These are phyloP conservation scores for Phytopythium ostracodes DNA, from an alignment of 352 stramenopile genomes.

Conservation along the genomic window DNA sequence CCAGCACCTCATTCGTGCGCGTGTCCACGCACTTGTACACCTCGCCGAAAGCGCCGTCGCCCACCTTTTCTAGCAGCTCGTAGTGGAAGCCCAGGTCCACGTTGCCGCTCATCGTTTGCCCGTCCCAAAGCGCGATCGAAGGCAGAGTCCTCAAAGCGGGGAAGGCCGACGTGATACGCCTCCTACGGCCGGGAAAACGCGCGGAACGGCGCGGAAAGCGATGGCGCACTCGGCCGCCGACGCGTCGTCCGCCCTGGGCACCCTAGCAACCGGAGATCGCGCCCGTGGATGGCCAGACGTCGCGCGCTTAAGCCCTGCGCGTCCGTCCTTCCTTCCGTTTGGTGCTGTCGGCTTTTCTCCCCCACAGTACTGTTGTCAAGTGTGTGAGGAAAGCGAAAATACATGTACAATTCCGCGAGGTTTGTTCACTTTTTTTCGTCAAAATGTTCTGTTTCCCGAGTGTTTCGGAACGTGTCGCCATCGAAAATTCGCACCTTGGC, in stretches of 20 bases:
- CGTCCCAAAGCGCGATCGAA: no score
- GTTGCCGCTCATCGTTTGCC: conserved; percentile 38
- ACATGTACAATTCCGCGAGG: not conserved
- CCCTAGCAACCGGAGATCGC: no score
- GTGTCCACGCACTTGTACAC: conserved; percentile 74
- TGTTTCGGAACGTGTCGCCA: not conserved
- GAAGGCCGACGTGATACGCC: not conserved
- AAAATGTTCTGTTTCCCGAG: not conserved
- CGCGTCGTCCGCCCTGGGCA: not conserved
- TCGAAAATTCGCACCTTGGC: not conserved
- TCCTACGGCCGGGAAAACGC: not conserved
- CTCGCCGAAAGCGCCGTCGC: conserved; percentile 76
- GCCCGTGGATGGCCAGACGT: not conserved
- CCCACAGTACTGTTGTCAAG: not conserved
- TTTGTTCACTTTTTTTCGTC: not conserved
- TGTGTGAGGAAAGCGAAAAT: not conserved
- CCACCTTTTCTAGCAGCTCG: conserved; percentile 78
- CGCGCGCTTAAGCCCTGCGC: not conserved
- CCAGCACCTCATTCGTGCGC: conserved; percentile 65
- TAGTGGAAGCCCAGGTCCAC: conserved; percentile 58
- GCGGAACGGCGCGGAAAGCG: not conserved
- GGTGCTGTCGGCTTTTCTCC: not conserved
- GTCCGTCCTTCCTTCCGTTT: not conserved
- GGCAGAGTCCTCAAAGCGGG: no score
- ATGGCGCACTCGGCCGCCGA: not conserved